These are phyloP conservation scores for Thielaviopsis musarum DNA, from an alignment of 2,329 filamentous ascomycete species.

Conservation along the genomic window DNA sequence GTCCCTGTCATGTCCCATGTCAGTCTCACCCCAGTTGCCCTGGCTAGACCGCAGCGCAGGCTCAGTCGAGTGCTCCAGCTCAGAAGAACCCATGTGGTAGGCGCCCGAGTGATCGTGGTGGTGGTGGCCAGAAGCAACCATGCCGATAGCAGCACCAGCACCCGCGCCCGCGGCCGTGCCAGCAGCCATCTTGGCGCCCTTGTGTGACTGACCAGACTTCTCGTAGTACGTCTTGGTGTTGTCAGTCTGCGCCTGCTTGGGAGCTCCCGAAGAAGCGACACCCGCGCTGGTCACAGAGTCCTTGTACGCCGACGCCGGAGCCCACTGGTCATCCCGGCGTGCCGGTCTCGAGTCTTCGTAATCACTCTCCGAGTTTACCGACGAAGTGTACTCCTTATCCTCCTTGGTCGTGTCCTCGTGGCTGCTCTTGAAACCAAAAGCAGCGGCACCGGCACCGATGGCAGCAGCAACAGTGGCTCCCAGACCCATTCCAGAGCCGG, in stretches of 20 bases:
- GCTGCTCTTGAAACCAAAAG: conserved; percentile 5
- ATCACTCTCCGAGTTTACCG: conserved; percentile 7
- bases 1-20: neutral
- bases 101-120: neutral
- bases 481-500: conserved; percentile 5
- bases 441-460: conserved; percentile 10
- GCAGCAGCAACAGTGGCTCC: conserved; percentile 7
- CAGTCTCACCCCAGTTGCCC: neutral
- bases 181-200: neutral
- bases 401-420: conserved; percentile 2
- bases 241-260: neutral
- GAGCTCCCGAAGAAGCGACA: neutral
- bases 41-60: conserved; percentile 2
- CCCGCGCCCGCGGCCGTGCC: neutral
- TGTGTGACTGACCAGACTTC: neutral
- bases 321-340: neutral
- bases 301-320: conserved; percentile 5
- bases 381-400: conserved; percentile 8
- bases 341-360: neutral
- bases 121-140: conserved; percentile 1
- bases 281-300: conserved; percentile 1
- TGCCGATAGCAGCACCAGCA: neutral
- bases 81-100: neutral
- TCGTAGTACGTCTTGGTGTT: conserved; percentile 7
- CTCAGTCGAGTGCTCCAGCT: conserved; percentile 2